Base-by-base conservation (phyloP, 129 eudicot genomes). In the Helianthus tuberosus region DNA sequence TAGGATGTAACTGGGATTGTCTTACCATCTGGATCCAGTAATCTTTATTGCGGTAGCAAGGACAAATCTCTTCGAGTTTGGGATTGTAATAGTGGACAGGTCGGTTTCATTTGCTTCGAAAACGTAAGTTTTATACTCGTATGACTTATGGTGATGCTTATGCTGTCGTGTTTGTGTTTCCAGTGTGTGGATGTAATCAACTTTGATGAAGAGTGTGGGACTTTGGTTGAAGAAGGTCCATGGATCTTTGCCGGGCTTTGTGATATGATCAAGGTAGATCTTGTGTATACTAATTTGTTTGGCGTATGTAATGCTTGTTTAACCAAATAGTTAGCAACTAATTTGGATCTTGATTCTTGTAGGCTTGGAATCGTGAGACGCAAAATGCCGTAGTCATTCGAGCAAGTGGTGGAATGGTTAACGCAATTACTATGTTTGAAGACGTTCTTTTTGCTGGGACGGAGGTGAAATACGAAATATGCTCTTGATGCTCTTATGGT, bases 11-110 rank as follows among this genome's bases (percentile, higher is more conserved):
- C 85, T 36, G 91, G 95, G 73, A 78, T 91, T 49, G 79, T 87
- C 7, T 82, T 85, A 23, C 91, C 96, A 3, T 66, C 71, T 69
- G 92, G 84, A 50, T 80, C 86, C 55, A 75, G 75, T 69, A 84
- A 83, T 75, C 89, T 89, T 3, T 83, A 60, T 61, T 81, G 86
- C 6, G 80, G 79, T 12, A 75, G 96, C 61, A 84, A 85, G 78
- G 98, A 89, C 47, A 77, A 75, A 57, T 71, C 88, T 43, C 7
- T 89, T 64, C 82, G 91, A 39, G 78, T 76, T 73, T 87, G 91
- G 98, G 83, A 92, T 82, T 92, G 96, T 77, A 72, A 85, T 47
- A 89, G 82, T 58, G 94, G 96, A 6, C 86, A 84, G 92, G 92
- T 88, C 25, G 15, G 74, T 54, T 54, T 81, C n/a, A 3, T 72